A percentile compares a stretch with the other conserved stretches of the same genome.
Evolutionary conservation across 305 asterid genomes (phyloP).

Genomic region (Stenogyne calaminthoides): DNA sequence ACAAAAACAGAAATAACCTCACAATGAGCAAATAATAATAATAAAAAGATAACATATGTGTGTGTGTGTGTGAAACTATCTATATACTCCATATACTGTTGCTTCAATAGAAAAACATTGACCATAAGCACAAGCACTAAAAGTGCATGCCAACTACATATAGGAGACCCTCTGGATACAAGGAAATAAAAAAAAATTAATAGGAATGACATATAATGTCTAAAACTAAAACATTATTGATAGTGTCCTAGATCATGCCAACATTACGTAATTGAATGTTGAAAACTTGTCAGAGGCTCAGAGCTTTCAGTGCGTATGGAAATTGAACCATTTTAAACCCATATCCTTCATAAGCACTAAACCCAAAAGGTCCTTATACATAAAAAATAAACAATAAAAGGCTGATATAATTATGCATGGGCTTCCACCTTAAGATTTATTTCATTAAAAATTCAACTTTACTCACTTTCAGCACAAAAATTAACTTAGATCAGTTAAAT

Average conservation of each 20-base stretch:
- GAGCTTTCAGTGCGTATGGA: not conserved
- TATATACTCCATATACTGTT: not conserved
- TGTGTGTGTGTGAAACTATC: not conserved
- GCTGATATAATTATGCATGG: not conserved
- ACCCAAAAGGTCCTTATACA: not conserved
- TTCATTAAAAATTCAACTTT: not conserved
- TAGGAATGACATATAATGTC: not conserved
- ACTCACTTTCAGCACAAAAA: not conserved
- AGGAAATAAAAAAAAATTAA: constrained; percentile 5
- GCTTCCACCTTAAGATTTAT: not conserved
- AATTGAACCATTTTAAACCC: constrained; percentile 5
- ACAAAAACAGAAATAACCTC: constrained; percentile 32
- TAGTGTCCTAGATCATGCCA: constrained; percentile 13
- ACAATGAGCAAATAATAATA: constrained; percentile 14
- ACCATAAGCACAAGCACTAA: constrained; percentile 18
- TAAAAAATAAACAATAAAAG: not conserved
- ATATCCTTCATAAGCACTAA: constrained; percentile 1
- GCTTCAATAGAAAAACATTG: not conserved
- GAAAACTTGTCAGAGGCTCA: too few species aligned
- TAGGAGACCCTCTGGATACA: constrained; percentile 27
- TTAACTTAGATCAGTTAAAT: not conserved
- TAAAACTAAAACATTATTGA: constrained; percentile 1
- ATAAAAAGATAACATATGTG: not conserved
- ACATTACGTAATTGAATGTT: constrained; percentile 11
- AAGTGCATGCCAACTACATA: constrained; percentile 17